Evolutionary conservation across 2,329 filamentous ascomycete genomes (phyloP).

Genomic region (Lasiodiplodia citricola): DNA sequence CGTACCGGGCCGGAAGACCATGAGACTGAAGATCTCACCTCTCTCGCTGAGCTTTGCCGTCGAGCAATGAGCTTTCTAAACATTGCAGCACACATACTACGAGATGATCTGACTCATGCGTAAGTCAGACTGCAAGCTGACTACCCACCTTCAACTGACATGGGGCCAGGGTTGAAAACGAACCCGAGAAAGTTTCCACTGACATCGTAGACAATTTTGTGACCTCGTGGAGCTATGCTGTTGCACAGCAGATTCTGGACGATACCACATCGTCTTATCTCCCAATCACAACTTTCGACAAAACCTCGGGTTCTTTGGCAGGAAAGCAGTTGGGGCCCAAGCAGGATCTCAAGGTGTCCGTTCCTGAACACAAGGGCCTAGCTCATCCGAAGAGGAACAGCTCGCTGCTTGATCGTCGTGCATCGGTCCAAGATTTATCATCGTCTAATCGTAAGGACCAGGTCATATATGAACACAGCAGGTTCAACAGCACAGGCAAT

Average conservation of each 20-base stretch:
- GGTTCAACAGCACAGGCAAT: constrained; percentile 34
- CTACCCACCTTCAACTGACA: constrained; percentile 30
- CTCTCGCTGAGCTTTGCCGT: constrained; percentile 85
- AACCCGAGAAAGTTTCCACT: constrained; percentile 40
- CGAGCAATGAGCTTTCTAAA: constrained; percentile 85
- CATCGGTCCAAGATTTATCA: constrained; percentile 38
- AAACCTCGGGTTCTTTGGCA: constrained; percentile 36
- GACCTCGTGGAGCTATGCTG: constrained; percentile 77
- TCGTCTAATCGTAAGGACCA: constrained; percentile 40
- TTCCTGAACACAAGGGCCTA: constrained; percentile 73
- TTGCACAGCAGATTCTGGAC: constrained; percentile 75
- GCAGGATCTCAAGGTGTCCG: constrained; percentile 65
- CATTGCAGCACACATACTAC: constrained; percentile 77
- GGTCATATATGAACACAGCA: constrained; percentile 46
- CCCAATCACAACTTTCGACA: constrained; percentile 59
- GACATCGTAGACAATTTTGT: constrained; percentile 75
- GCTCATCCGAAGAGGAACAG: constrained; percentile 70
- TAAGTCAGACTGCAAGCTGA: constrained; percentile 36
- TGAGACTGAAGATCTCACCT: constrained; percentile 74
- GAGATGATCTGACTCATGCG: constrained; percentile 75
- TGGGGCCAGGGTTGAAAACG: constrained; percentile 38
- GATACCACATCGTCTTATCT: constrained; percentile 74
- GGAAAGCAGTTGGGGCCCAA: constrained; percentile 52
- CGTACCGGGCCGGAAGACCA: constrained; percentile 43
- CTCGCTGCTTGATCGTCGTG: constrained; percentile 57